Evolutionary conservation across 2,329 filamentous ascomycete genomes (phyloP), one percentile per base, ranked within the genome.

Genomic region (Bipolaris zeicola): DNA sequence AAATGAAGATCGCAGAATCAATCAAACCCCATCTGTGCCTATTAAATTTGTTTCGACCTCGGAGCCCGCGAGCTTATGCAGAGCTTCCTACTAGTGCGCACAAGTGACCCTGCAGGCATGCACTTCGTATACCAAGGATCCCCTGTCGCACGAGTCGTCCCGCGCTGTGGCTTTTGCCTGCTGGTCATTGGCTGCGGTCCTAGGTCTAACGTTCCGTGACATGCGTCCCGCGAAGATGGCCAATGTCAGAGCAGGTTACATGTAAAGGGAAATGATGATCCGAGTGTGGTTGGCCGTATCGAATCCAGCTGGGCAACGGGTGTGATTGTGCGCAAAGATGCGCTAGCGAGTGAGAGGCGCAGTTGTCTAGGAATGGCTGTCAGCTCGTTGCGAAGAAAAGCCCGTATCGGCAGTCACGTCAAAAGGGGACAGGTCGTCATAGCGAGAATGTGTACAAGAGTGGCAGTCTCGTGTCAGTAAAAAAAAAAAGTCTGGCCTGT

Each of bases 31-130:
- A 61, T 59, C 59, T 60, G 61, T 61, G 61, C 60, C 58, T 66
- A 63, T 66, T 67, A 62, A 71, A 70, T 71, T 72, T 71, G 70
- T 62, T 64, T 62, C 61, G 62, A 60, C 59, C 56, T 63, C 66
- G 60, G 57, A 63, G 60, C 53, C 52, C 57, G 60, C 55, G 58
- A 63, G 66, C 63, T 70, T 69, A 72, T 74, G 71, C 70, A 73
- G 60, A 58, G 61, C 62, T 43, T 59, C 53, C 56, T 28, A 56
- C 62, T 64, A 65, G 62, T 51, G 62, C 67, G 64, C 69, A 70
- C 69, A 69, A 65, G 64, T 58, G 61, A 60, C 65, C 68, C 65
- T 71, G 68, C 66, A 70, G 68, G 48, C 60, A 57, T 55, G 49
- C 60, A 42, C 13, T 7, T 13, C 43, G 14, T n/a, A 61, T 52